These are phyloP conservation scores for Trypanosoma platydactyli DNA, from an alignment of 208 protist genomes.

Conservation along the genomic window DNA sequence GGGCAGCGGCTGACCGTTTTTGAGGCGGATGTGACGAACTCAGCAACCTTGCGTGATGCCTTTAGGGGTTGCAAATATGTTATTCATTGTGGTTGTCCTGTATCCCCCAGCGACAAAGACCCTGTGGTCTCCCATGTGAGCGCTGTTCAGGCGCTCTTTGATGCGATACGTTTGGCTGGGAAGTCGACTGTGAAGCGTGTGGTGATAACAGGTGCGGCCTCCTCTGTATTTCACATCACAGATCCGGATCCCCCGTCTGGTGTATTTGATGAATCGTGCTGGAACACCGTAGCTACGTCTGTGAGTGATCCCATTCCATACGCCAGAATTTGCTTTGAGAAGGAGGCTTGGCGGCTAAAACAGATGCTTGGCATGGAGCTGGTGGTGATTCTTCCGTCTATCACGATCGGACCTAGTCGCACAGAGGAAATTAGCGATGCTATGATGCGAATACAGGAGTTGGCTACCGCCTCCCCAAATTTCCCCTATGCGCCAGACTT, in stretches of 20 bases:
- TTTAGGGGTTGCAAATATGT: constrained; percentile 86
- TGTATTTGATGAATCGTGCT: constrained; percentile 78
- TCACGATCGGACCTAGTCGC: constrained; percentile 80
- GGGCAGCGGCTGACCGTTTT: constrained; percentile 67
- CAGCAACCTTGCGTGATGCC: constrained; percentile 65
- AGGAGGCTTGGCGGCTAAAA: constrained; percentile 86
- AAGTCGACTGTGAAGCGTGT: constrained; percentile 86
- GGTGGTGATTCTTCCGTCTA: constrained; percentile 84
- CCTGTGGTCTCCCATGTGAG: constrained; percentile 62
- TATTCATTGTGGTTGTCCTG: constrained; percentile 84
- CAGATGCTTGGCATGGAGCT: constrained; percentile 89
- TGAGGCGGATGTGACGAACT: constrained; percentile 77
- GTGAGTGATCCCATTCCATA: constrained; percentile 73
- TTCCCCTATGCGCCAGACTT: constrained; percentile 85
- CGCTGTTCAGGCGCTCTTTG: constrained; percentile 85
- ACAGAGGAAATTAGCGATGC: constrained; percentile 83
- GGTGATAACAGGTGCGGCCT: constrained; percentile 75
- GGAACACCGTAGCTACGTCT: constrained; percentile 71
- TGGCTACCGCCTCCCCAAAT: constrained; percentile 65
- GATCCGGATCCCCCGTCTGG: constrained; percentile 65
- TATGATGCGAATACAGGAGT: constrained; percentile 62
- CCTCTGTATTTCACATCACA: constrained; percentile 76
- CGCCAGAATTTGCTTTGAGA: constrained; percentile 85
- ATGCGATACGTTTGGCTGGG: constrained; percentile 74
- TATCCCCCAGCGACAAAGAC: constrained; percentile 37